Base-by-base conservation (phyloP, 2,329 filamentous ascomycete genomes). In the Cercospora sesami region DNA sequence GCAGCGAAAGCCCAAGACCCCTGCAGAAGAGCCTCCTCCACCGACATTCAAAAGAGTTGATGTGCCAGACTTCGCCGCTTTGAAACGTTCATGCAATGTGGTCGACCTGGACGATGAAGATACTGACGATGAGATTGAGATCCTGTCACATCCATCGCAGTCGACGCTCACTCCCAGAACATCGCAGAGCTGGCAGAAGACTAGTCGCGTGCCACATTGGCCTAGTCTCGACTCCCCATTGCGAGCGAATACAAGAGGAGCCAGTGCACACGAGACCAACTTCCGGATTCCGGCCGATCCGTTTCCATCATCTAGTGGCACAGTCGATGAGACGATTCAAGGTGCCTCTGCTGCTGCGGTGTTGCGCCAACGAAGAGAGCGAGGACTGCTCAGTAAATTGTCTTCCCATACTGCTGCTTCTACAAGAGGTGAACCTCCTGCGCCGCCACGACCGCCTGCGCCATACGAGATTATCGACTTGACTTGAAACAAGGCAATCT, bases 381-480 rank as follows among this genome's bases (percentile, higher is more conserved):
- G 16, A n/a, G 66, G 45, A 18, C 61, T 64, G 30, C 61, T 64
- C 18, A 57, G 61, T 48, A 64, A 64, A 51, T 31, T 64, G 8
- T 23, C 61, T 12, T 30, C 48, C 16, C 48, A 36, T 23, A n/a
- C 61, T 16, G 30, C 23, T n/a, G 23, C 12, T 9, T 18, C n/a
- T 6, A 28, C 23, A n/a, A 16, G 9, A 16, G 26, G 14, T 23
- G 28, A 31, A 30, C 45, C 60, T 36, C 42, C 30, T 28, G 30
- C 14, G 30, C 61, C 9, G 31, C 18, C 21, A 12, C 18, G 26
- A 6, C 26, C 16, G 36, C 39, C 60, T 33, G 42, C 28, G 12
- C n/a, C 53, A 26, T n/a, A 30, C 21, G 48, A 64, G 36, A 63
- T 71, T n/a, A 69, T 71, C 48, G 69, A 69, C 42, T 48, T 71